Evolutionary conservation across 768 basidiomycete species (phyloP), one percentile per base, ranked within the genome.

Genomic region (Tricholoma flavovirens): DNA sequence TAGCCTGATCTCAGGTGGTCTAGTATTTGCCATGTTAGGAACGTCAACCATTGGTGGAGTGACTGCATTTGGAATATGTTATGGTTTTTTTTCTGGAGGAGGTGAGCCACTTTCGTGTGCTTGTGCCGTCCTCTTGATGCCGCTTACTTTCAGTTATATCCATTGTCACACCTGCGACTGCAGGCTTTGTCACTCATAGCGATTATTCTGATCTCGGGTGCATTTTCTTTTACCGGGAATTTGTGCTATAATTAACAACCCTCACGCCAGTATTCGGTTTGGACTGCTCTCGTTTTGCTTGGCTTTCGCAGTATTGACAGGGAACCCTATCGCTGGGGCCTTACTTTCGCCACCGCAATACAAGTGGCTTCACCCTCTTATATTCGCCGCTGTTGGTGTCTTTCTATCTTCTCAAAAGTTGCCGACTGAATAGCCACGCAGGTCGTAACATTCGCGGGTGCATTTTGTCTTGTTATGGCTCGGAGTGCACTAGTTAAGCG

Each of bases 21-120:
- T 83, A 55, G 70, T 81, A 10, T 82, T 77, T 55, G 77, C 74
- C 8, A 71, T 82, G 72, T 74, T 82, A 57, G 78, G 74, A n/a
- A 77, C 76, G 0, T 71, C 69, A 5, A 76, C 61, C 49, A 60
- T 71, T 26, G 68, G 66, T 3, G 80, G 80, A 15, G 71, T 77
- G 26, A 66, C 73, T 8, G 63, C 73, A 4, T 80, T 82, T 65
- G 77, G 67, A 7, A 64, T 81, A 19, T 69, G 77, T 51, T 83
- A 81, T 61, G 82, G 82, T 0, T 81, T 81, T 66, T 80, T 81
- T 64, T 79, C 79, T 38, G 81, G 81, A 35, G 78, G 76, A 64
- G 73, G 79, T 81, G 58, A 56, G 75, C 70, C 21, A 17, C 3
- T 15, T 26, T 12, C 42, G 5, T 26, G 21, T 15, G 17, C 40